These are phyloP conservation scores for Mycena amicta DNA, from an alignment of 768 basidiomycete species.

Conservation along the genomic window DNA sequence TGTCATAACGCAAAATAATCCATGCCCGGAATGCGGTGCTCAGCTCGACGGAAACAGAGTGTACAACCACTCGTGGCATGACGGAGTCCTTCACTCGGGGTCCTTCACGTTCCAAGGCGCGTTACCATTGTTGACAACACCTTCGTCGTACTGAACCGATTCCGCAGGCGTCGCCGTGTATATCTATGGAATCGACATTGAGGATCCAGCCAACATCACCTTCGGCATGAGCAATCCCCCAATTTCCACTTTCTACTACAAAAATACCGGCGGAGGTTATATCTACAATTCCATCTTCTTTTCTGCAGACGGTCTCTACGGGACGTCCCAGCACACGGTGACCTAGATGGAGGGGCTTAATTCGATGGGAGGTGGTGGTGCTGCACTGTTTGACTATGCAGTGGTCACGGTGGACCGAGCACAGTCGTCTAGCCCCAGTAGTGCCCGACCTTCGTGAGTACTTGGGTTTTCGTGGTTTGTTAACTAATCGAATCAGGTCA, in stretches of 20 bases:
- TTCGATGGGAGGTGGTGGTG: not conserved
- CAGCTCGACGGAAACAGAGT: not conserved
- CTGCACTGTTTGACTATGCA: not conserved
- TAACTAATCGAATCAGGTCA: not conserved
- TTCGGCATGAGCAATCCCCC: not conserved
- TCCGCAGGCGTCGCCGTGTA: not conserved
- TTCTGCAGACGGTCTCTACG: not conserved
- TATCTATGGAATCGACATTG: not conserved
- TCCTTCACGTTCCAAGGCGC: not conserved
- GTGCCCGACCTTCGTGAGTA: not conserved
- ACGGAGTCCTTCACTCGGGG: not conserved
- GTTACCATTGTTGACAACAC: not conserved
- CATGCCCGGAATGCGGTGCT: not conserved
- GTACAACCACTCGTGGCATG: not conserved
- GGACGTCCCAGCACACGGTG: not conserved
- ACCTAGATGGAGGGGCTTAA: not conserved
- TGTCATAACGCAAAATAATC: not conserved
- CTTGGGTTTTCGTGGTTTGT: not conserved
- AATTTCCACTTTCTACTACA: not conserved
- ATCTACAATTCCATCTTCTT: not conserved
- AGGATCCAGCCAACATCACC: not conserved
- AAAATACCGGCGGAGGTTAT: not conserved
- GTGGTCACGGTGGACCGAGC: constrained; percentile 1
- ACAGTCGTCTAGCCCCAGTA: not conserved
- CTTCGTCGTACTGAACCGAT: not conserved